Evolutionary conservation across 2,329 filamentous ascomycete genomes (phyloP).

Genomic region (Aspergillus brasiliensis): DNA sequence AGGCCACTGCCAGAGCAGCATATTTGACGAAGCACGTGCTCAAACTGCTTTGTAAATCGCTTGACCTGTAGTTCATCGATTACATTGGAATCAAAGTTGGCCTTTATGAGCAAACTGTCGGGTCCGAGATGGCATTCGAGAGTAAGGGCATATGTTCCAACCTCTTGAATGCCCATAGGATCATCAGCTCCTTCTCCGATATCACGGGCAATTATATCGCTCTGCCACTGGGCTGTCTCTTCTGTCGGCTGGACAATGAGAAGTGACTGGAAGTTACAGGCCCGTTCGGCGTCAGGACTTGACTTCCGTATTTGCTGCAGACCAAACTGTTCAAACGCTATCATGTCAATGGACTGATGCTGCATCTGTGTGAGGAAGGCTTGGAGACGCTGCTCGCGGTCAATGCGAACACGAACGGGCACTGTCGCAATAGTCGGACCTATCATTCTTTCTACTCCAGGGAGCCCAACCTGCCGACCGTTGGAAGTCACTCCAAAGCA

Average conservation of each 20-base stretch:
- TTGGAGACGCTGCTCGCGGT: not conserved
- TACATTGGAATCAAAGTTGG: not conserved
- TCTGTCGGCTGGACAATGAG: slow-evolving; percentile 1
- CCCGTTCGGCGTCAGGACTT: slow-evolving; percentile 1
- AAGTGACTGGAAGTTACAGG: slow-evolving; percentile 6
- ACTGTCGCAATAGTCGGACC: slow-evolving; percentile 10
- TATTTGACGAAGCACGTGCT: slow-evolving; percentile 1
- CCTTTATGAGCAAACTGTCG: not conserved
- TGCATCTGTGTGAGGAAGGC: not conserved
- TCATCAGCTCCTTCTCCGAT: not conserved
- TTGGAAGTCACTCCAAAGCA: slow-evolving; percentile 2
- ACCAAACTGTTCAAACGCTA: slow-evolving; percentile 4
- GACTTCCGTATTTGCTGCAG: slow-evolving; percentile 1
- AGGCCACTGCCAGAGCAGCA: not conserved
- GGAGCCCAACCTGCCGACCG: not conserved
- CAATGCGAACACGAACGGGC: not conserved
- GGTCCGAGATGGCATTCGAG: slow-evolving; percentile 2
- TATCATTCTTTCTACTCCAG: not conserved
- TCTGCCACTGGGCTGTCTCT: not conserved
- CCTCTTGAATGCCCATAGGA: not conserved
- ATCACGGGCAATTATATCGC: not conserved
- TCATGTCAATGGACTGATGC: not conserved
- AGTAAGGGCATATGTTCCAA: slow-evolving; percentile 2
- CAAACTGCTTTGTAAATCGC: not conserved
- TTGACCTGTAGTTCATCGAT: not conserved